Conservation (phyloP, 805 yeast species). For the Candida nonsorbophila region DNA sequence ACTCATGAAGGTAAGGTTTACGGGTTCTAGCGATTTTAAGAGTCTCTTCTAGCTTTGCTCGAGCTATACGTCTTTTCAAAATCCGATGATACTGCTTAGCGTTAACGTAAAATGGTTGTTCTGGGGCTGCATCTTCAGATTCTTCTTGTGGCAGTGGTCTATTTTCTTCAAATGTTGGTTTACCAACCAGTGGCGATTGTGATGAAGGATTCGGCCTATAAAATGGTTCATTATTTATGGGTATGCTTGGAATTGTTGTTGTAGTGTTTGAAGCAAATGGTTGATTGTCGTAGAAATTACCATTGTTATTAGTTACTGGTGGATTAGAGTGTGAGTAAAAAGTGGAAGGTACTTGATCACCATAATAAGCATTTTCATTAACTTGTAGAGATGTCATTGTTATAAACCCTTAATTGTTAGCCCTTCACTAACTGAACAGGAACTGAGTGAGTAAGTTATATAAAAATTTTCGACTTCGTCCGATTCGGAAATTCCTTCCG, state of each 20-base stretch:
- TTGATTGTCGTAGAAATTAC: constrained; percentile 1
- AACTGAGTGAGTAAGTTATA: too few relatives aligned
- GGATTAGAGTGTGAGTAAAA: background rate
- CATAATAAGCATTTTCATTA: constrained; percentile 20
- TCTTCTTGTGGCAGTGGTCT: too few relatives aligned
- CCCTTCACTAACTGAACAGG: too few relatives aligned
- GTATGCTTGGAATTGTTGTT: too few relatives aligned
- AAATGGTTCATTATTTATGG: too few relatives aligned
- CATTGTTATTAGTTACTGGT: background rate
- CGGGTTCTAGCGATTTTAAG: constrained; percentile 85
- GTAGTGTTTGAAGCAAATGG: too few relatives aligned
- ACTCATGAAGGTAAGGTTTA: constrained; percentile 91
- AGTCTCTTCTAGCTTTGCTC: constrained; percentile 88
- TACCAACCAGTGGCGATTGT: constrained; percentile 5
- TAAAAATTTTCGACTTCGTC: background rate
- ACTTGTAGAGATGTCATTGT: constrained; percentile 27
- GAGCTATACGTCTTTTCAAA: constrained; percentile 84
- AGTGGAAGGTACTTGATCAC: constrained; percentile 9
- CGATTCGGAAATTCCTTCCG: background rate
- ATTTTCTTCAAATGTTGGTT: constrained; percentile 5
- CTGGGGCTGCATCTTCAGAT: constrained; percentile 27
- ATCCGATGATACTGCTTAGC: constrained; percentile 97
- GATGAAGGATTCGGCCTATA: constrained; percentile 6
- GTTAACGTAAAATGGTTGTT: constrained; percentile 95
- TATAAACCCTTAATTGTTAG: too few relatives aligned